A percentile compares a stretch with the other conserved stretches of the same genome.
Evolutionary conservation across 768 basidiomycete species (phyloP).

Genomic region (Podaxis rugospora): DNA sequence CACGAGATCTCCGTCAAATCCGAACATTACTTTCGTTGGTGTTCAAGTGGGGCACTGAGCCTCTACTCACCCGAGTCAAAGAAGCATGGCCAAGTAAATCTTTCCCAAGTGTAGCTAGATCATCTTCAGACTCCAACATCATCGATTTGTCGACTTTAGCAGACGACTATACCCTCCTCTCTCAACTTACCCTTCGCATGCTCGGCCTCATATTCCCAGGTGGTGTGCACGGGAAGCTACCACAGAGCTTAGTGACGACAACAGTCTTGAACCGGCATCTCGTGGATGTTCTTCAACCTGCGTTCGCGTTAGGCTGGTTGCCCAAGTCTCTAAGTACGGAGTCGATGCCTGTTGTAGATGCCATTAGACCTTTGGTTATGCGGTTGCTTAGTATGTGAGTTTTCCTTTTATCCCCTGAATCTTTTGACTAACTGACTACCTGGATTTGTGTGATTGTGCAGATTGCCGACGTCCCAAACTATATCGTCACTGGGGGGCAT

Average conservation of each 20-base stretch:
- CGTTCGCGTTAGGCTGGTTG: constrained; percentile 70
- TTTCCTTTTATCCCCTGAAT: constrained; percentile 9
- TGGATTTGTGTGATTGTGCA: constrained; percentile 20
- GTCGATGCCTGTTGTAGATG: constrained; percentile 35
- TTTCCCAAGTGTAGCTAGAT: constrained; percentile 5
- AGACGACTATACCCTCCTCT: constrained; percentile 41
- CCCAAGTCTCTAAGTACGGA: constrained; percentile 45
- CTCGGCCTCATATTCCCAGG: constrained; percentile 49
- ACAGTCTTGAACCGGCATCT: constrained; percentile 53
- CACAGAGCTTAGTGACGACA: constrained; percentile 59
- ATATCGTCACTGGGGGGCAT: constrained; percentile 62
- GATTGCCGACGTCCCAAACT: constrained; percentile 61
- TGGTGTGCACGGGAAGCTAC: constrained; percentile 40
- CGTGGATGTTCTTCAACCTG: constrained; percentile 53
- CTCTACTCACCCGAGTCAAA: constrained; percentile 41
- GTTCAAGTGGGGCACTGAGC: constrained; percentile 70
- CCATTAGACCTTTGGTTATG: constrained; percentile 45
- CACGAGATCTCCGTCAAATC: constrained; percentile 59
- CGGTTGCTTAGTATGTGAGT: constrained; percentile 63
- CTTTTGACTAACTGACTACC: constrained; percentile 16
- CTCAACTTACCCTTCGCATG: constrained; percentile 37
- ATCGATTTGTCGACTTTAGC: constrained; percentile 40
- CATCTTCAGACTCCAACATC: constrained; percentile 25
- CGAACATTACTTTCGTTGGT: constrained; percentile 62
- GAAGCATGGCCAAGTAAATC: constrained; percentile 33